These are phyloP conservation scores for Microascus cirrosus DNA, from an alignment of 2,329 filamentous ascomycete genomes.

Conservation along the genomic window DNA sequence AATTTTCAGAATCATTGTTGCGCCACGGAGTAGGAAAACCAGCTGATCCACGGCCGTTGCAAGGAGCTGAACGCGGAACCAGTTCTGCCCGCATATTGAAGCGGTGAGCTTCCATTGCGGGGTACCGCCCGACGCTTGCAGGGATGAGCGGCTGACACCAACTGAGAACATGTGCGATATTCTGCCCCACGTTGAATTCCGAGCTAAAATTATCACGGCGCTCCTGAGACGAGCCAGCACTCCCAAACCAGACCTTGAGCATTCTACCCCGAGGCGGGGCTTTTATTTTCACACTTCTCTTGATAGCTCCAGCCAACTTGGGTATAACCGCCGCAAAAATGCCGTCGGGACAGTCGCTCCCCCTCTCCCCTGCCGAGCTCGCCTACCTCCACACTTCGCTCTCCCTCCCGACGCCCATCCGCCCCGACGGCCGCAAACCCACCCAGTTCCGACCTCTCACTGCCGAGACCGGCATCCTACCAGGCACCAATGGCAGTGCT, in stretches of 20 bases:
- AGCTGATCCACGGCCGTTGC: no score
- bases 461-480: constrained; percentile 83
- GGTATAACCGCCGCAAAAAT: constrained; percentile 24
- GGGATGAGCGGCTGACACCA: background rate
- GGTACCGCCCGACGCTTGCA: background rate
- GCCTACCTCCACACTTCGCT: constrained; percentile 90
- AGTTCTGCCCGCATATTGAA: background rate
- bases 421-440: constrained; percentile 72
- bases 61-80: background rate
- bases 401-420: constrained; percentile 68
- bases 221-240: background rate
- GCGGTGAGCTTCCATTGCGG: background rate
- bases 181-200: background rate
- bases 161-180: background rate
- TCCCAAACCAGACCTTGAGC: background rate
- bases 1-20: no score
- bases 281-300: background rate
- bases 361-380: constrained; percentile 90
- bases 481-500: constrained; percentile 82
- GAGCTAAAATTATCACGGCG: background rate
- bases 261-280: background rate
- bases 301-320: background rate
- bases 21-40: no score
- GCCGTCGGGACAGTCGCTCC: constrained; percentile 53
- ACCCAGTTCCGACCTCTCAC: constrained; percentile 84